phyloP scores from a whole-genome alignment of 2,329 filamentous ascomycete genomes.

The Colletotrichum chrysophilum region DNA sequence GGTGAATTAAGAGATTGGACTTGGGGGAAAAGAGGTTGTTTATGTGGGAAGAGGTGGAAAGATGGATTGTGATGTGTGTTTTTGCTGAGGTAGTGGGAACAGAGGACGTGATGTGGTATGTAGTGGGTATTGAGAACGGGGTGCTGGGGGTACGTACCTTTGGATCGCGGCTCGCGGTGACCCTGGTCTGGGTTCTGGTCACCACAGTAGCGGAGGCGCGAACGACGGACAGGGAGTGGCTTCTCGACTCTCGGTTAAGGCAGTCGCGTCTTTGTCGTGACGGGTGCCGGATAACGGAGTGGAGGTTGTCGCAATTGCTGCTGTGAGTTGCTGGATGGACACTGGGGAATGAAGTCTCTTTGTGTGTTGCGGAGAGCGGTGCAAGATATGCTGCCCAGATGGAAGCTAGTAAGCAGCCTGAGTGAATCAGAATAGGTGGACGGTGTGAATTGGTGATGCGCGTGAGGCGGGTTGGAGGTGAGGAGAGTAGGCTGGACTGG shows the following conservation, averaged over 20 bases:
- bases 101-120: slow-evolving; percentile 22
- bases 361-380: not conserved
- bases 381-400: not conserved
- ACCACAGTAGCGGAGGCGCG: slow-evolving; percentile 20
- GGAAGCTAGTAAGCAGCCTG: not conserved
- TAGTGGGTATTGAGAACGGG: slow-evolving; percentile 17
- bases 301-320: not conserved
- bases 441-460: not conserved
- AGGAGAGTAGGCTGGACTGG: not conserved
- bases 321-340: not conserved
- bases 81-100: slow-evolving; percentile 22
- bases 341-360: not conserved
- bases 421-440: not conserved
- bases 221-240: slow-evolving; percentile 13
- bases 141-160: slow-evolving; percentile 12
- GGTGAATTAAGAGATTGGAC: not conserved
- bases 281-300: not conserved
- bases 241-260: slow-evolving; percentile 15
- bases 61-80: slow-evolving; percentile 14
- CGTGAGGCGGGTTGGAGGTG: not conserved
- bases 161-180: not conserved
- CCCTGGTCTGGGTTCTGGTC: not conserved
- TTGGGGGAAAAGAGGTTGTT: slow-evolving; percentile 5
- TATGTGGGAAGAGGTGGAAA: slow-evolving; percentile 6
- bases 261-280: slow-evolving; percentile 13